These are phyloP conservation scores for Calonectria hawksworthii DNA, from an alignment of 2,329 filamentous ascomycete genomes.

Conservation along the genomic window DNA sequence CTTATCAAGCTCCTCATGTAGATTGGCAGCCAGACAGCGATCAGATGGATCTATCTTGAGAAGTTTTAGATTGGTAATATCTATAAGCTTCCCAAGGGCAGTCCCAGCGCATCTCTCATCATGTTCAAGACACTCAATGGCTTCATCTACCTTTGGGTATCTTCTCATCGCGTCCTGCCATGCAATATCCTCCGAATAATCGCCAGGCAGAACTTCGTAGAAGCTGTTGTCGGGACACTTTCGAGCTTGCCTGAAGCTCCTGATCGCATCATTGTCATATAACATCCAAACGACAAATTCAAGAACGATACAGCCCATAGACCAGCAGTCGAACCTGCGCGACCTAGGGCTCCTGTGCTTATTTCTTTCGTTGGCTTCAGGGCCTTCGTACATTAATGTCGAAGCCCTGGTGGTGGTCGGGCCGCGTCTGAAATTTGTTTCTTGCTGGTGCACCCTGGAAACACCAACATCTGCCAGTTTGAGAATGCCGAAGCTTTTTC, in stretches of 20 bases:
- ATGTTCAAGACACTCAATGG: not conserved
- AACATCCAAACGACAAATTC: constrained; percentile 49
- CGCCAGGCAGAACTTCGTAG: not conserved
- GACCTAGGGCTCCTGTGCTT: constrained; percentile 27
- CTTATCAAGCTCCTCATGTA: not conserved
- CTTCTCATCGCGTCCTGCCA: constrained; percentile 14
- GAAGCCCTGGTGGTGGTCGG: constrained; percentile 10
- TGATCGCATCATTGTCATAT: constrained; percentile 31
- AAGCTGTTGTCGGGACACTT: not conserved
- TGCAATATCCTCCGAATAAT: not conserved
- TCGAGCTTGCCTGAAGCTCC: constrained; percentile 14
- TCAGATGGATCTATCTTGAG: constrained; percentile 8
- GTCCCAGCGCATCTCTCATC: constrained; percentile 7
- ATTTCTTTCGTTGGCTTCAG: not conserved
- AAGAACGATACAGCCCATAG: constrained; percentile 47
- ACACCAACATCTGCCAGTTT: constrained; percentile 34
- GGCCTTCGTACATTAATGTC: constrained; percentile 4
- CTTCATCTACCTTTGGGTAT: constrained; percentile 13
- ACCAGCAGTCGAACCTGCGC: constrained; percentile 48
- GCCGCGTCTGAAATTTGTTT: not conserved
- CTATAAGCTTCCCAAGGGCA: constrained; percentile 1
- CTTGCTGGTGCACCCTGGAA: constrained; percentile 23
- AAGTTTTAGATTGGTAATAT: constrained; percentile 2
- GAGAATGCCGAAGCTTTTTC: constrained; percentile 18
- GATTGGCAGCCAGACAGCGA: not conserved